A percentile compares a stretch with the other conserved stretches of the same genome.
Evolutionary conservation across 2,329 filamentous ascomycete species (phyloP).

Genomic region (Fusarium falciforme): DNA sequence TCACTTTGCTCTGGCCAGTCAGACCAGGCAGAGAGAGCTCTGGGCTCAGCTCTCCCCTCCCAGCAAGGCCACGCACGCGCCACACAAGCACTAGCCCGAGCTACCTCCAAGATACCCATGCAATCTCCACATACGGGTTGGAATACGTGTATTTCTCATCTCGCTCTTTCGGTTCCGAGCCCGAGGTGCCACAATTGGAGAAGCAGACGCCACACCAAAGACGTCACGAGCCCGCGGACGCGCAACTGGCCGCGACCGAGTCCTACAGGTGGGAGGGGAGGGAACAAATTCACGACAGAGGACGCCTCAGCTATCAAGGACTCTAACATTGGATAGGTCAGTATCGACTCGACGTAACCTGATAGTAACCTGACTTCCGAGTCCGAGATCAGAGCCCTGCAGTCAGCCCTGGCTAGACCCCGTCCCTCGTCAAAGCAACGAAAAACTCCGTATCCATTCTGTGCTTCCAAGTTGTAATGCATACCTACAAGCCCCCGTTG

Average conservation of each 20-base stretch:
- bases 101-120: background rate
- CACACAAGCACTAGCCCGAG: slow-evolving; percentile 11
- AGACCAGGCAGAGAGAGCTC: background rate
- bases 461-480: slow-evolving; percentile 5
- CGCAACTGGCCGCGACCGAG: slow-evolving; percentile 1
- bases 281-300: background rate
- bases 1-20: background rate
- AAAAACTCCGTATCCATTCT: slow-evolving; percentile 17
- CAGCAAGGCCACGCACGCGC: slow-evolving; percentile 28
- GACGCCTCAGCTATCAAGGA: background rate
- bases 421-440: background rate
- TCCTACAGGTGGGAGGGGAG: background rate
- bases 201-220: background rate
- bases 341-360: background rate
- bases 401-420: background rate
- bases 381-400: background rate
- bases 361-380: background rate
- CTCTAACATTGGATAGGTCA: background rate
- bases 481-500: background rate
- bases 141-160: slow-evolving; percentile 2
- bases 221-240: slow-evolving; percentile 8
- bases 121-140: background rate
- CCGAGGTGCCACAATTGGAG: slow-evolving; percentile 8
- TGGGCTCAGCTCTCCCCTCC: slow-evolving; percentile 15
- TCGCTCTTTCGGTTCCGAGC: background rate